phyloP scores from a whole-genome alignment of 129 eudicot genomes.

The Pulicaria dysenterica region DNA sequence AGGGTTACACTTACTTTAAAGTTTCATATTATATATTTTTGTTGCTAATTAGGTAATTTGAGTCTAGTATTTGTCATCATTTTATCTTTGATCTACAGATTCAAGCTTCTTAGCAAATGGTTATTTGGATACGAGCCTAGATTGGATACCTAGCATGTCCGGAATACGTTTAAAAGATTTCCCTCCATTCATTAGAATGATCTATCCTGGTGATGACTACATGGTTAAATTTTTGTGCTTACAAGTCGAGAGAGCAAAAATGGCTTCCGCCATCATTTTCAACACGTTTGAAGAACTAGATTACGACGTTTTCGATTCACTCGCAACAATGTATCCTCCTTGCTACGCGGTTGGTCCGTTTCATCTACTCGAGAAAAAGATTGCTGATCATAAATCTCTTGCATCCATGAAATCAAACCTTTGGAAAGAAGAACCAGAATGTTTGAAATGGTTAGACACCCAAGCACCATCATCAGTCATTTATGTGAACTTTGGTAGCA shows the following conservation, averaged over 20 bases:
- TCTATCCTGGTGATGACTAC: slow-evolving; percentile 31
- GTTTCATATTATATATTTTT: no score
- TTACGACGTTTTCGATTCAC: slow-evolving; percentile 7
- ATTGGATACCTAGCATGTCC: slow-evolving; percentile 34
- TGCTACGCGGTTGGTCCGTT: slow-evolving; percentile 46
- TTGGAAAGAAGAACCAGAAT: slow-evolving; percentile 43
- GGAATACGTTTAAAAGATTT: slow-evolving; percentile 38
- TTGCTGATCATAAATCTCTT: slow-evolving; percentile 25
- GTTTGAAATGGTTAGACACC: slow-evolving; percentile 45
- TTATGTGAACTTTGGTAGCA: slow-evolving; percentile 54
- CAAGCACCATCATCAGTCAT: slow-evolving; percentile 42
- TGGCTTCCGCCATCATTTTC: slow-evolving; percentile 32
- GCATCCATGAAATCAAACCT: slow-evolving; percentile 40
- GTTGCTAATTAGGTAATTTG: no score
- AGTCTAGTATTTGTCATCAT: not conserved
- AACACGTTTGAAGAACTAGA: slow-evolving; percentile 43
- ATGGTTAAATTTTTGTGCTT: slow-evolving; percentile 18
- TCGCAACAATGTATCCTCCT: slow-evolving; percentile 27
- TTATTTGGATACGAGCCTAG: slow-evolving; percentile 31
- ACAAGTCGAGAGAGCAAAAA: slow-evolving; percentile 24
- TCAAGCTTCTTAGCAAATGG: slow-evolving; percentile 22
- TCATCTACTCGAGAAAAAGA: slow-evolving; percentile 26
- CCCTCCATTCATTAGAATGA: slow-evolving; percentile 31
- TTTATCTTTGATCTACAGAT: slow-evolving; percentile 20
- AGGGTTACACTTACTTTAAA: no score